Evolutionary conservation across 768 basidiomycete species (phyloP), one percentile per base, ranked within the genome.

Genomic region (Flagelloscypha sp.): DNA sequence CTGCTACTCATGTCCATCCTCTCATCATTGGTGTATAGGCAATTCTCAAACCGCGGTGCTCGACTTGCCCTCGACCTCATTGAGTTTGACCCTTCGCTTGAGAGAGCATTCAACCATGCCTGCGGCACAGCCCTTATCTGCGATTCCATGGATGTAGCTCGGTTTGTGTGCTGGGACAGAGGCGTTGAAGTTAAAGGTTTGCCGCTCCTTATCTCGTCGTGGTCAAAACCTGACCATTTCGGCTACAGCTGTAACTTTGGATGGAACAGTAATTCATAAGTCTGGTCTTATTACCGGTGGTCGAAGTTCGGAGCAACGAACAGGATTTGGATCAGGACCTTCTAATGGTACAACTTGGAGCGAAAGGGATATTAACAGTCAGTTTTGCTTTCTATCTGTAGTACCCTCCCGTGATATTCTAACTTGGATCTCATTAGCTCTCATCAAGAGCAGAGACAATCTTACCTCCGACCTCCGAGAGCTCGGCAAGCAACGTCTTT

Each of bases 221-320:
- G 23, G 24, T 16, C 30, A 33, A 11, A 36, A 35, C 13, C 18
- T 29, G 5, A 15, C 12, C 18, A 2, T 17, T 13, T 16, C 13
- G 33, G n/a, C 17, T 27, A 38, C 30, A 93, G 95, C 93, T 41
- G 95, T 99, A 15, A 95, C 95, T 1, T 65, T 99, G 27, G 93
- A 98, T 28, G 95, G 95, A 1, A 98, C 93, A 3, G 66, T 99
- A 41, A 97, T 99, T 30, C 95, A 99, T 58, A 93, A 93, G 64
- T 92, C 88, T 46, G 95, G 95, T 42, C 62, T 94, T 30, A 98
- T 99, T 53, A 99, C 95, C 22, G 95, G 95, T 62, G 95, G 95
- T 18, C 69, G 77, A 31, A 87, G 88, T 47, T 72, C 81, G 0
- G 80, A 82, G n/a, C n/a, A n/a, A n/a, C n/a, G n/a, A n/a, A n/a